These are phyloP conservation scores for Nyssa sinensis DNA, from an alignment of 148 eudicot genomes.

Conservation along the genomic window DNA sequence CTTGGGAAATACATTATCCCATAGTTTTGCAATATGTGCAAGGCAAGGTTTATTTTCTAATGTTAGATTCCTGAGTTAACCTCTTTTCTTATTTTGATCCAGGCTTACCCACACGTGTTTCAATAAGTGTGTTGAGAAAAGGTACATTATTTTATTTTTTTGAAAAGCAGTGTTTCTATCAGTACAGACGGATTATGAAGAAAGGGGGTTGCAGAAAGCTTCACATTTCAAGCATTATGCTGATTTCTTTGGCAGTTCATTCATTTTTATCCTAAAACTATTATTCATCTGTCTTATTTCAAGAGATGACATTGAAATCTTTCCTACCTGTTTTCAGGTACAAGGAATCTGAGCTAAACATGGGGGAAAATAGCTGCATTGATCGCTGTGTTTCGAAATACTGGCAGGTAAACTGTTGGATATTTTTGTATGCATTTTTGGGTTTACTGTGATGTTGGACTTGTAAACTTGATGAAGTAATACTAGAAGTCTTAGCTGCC, in stretches of 20 bases:
- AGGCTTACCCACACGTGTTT: slow-evolving; percentile 90
- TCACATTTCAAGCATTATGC: not conserved
- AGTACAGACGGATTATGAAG: not conserved
- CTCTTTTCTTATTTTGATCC: slow-evolving; percentile 20
- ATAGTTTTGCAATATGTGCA: not conserved
- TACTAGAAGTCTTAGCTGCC: not conserved
- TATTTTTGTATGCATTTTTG: not conserved
- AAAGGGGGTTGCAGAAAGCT: not conserved
- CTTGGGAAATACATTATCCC: not conserved
- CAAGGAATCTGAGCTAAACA: slow-evolving; percentile 79
- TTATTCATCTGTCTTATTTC: slow-evolving; percentile 1
- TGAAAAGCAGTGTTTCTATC: not conserved
- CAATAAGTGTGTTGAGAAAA: slow-evolving; percentile 70
- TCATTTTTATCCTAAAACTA: no score
- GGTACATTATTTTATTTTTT: slow-evolving; percentile 32
- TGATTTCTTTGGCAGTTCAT: not conserved
- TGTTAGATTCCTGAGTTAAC: not conserved
- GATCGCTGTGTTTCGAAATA: slow-evolving; percentile 93
- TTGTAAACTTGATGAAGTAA: not conserved
- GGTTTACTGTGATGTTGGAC: not conserved
- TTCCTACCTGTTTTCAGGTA: slow-evolving; percentile 45
- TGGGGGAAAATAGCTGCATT: slow-evolving; percentile 87
- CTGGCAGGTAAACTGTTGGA: slow-evolving; percentile 58
- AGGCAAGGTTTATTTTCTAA: not conserved
- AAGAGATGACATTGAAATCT: not conserved